Evolutionary conservation across 2,329 filamentous ascomycete genomes (phyloP).

Genomic region (Podosphaera aphanis): DNA sequence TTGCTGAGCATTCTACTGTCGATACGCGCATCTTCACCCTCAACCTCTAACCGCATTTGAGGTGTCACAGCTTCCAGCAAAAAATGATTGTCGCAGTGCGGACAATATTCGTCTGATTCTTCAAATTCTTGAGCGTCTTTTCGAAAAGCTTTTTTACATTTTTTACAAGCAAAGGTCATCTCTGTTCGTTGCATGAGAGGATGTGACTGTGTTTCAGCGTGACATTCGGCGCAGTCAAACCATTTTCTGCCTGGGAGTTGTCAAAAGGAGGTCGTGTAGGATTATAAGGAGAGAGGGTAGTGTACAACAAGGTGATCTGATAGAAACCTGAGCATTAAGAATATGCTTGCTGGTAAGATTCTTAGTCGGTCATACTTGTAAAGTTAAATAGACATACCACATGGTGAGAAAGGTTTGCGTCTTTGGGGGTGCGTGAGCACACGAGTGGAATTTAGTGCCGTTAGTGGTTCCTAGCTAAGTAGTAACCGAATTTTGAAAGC

Average conservation of each 20-base stretch:
- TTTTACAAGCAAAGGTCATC: constrained; percentile 94
- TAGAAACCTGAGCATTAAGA: constrained; percentile 89
- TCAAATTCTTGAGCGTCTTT: constrained; percentile 86
- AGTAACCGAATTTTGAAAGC: background rate
- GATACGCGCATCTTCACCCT: constrained; percentile 72
- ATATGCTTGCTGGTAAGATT: constrained; percentile 58
- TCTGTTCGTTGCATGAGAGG: constrained; percentile 54
- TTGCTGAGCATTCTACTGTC: constrained; percentile 57
- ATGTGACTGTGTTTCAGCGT: constrained; percentile 60
- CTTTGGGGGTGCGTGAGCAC: background rate
- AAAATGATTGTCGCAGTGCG: constrained; percentile 97
- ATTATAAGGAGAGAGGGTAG: constrained; percentile 5
- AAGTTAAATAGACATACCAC: constrained; percentile 11
- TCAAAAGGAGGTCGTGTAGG: background rate
- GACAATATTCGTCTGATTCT: constrained; percentile 95
- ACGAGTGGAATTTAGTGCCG: background rate
- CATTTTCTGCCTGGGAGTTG: constrained; percentile 53
- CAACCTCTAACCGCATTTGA: constrained; percentile 60
- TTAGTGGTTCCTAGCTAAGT: background rate
- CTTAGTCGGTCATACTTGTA: constrained; percentile 1
- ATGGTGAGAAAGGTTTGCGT: constrained; percentile 5
- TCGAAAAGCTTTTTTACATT: constrained; percentile 94
- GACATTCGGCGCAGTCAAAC: constrained; percentile 97
- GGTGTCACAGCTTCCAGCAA: constrained; percentile 73
- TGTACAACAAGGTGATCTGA: constrained; percentile 87